Evolutionary conservation across 345 rosid genomes (phyloP).

Genomic region (Syzygium aromaticum): DNA sequence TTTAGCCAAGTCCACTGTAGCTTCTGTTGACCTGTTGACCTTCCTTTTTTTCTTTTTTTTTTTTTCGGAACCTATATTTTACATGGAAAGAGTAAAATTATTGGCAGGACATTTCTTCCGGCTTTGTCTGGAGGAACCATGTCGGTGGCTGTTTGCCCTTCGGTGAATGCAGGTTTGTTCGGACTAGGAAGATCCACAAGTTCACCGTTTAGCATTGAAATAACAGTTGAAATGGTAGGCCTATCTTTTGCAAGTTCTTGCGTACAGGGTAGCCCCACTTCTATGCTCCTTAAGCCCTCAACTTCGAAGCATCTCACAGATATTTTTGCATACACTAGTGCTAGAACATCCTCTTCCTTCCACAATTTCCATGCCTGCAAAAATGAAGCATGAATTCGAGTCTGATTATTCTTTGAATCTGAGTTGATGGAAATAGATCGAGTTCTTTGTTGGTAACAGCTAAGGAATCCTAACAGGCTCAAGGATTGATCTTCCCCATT

Average conservation of each 20-base stretch:
- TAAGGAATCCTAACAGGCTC: conserved; percentile 24
- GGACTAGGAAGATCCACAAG: conserved; percentile 1
- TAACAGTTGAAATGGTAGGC: background rate
- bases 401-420: background rate
- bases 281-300: background rate
- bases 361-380: conserved; percentile 10
- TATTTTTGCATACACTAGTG: background rate
- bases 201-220: conserved; percentile 15
- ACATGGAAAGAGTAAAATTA: background rate
- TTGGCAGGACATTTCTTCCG: background rate
- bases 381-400: background rate
- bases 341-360: conserved; percentile 3
- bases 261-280: background rate
- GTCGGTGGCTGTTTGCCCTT: background rate
- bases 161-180: conserved; percentile 1
- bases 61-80: too few relatives aligned
- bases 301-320: background rate
- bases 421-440: background rate
- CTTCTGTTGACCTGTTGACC: too few relatives aligned
- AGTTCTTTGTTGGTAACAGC: background rate
- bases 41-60: too few relatives aligned
- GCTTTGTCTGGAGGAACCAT: background rate
- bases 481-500: conserved; percentile 9
- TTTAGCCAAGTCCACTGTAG: too few relatives aligned
- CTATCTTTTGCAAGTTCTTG: too few relatives aligned